Evolutionary conservation across 306 rosid genomes (phyloP), one percentile per base, ranked within the genome.

Genomic region (Cicer bijugum): DNA sequence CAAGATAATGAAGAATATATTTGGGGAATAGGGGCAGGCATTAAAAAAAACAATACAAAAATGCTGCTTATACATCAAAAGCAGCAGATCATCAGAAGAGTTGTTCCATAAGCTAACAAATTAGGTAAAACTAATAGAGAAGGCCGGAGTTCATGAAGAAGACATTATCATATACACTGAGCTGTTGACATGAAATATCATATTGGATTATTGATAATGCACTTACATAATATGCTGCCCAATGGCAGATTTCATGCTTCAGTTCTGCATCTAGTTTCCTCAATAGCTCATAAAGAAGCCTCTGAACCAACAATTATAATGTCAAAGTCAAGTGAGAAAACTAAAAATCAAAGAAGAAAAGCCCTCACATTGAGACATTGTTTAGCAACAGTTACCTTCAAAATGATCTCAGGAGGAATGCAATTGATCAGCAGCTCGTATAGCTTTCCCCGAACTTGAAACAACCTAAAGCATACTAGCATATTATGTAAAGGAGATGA

Each of bases 221-320:
- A 78, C 96, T 87, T 88, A 94, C 98, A 76, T 91, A 91, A 81
- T 94, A 91, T 58, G 98, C 95, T 47, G 97, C 98, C 97, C 98
- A 93, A 78, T 89, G 97, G 78, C 97, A 89, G 62, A 94, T 86
- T 88, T 91, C 98, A 56, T 88, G 98, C 86, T 94, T 89, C 72
- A 94, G 78, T 78, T 94, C 98, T 12, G 90, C 91, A 80, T 94
- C 98, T 80, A 94, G 80, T 72, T 89, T 89, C 89, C 84, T 88
- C 82, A 93, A 77, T 42, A 93, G 81, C 82, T 93, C 97, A 64
- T 74, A 84, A 60, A 91, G 94, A 75, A 93, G 86, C 78, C 96
- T 91, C 98, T 91, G 96, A 72, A 72, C 50, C 84, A 81, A 70
- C 59, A 71, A 58, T 74, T 45, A 80, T 50, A 77, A 60, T 19